Evolutionary conservation across 2,329 filamentous ascomycete species (phyloP).

Genomic region (Hymenoscyphus albidus): DNA sequence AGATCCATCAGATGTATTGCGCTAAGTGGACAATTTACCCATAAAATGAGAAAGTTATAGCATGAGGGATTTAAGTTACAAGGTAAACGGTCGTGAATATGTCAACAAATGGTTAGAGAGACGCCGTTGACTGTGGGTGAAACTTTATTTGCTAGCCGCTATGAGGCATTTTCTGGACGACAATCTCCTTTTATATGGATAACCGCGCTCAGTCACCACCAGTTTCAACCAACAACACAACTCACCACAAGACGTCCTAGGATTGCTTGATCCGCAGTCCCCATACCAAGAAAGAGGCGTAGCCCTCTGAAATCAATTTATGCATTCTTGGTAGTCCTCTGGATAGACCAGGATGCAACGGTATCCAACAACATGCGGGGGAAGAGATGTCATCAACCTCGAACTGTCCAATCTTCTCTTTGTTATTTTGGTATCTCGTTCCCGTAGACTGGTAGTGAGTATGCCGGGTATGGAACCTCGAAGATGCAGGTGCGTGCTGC

Average conservation of each 20-base stretch:
- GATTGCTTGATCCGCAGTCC: not conserved
- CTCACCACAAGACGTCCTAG: not conserved
- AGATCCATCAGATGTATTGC: no score
- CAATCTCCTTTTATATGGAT: not conserved
- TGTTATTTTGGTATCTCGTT: not conserved
- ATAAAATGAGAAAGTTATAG: no score
- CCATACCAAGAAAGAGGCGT: not conserved
- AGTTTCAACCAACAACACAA: not conserved
- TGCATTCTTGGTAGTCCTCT: not conserved
- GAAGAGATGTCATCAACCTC: not conserved
- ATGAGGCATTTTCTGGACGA: not conserved
- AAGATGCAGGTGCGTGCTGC: not conserved
- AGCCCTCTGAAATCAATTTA: not conserved
- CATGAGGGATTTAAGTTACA: no score
- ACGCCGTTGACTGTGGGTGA: not conserved
- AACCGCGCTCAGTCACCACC: not conserved
- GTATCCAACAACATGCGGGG: not conserved
- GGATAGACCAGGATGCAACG: not conserved
- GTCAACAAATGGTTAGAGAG: no score
- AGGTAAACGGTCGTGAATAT: no score
- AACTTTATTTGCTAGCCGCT: not conserved
- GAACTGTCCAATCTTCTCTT: not conserved
- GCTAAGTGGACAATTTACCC: no score
- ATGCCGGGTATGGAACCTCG: not conserved
- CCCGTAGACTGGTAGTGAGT: not conserved